Base-by-base conservation (phyloP, 2,329 filamentous ascomycete genomes). In the Aspergillus hiratsukae region DNA sequence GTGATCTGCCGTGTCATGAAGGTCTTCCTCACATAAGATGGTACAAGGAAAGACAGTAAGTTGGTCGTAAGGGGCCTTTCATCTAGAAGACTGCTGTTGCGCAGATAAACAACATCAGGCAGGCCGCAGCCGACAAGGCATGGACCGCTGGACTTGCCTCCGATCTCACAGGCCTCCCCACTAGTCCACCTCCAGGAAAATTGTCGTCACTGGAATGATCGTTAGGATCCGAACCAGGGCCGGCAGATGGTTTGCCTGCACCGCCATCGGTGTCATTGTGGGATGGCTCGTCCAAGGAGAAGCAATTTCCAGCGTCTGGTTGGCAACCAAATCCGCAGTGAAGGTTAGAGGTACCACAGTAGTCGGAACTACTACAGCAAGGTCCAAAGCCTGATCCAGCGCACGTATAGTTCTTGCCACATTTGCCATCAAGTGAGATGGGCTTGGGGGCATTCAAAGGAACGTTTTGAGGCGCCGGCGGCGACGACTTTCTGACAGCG, bases 241-340 rank as follows among this genome's bases (percentile, higher is more conserved):
- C 5, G 43, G 43, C 6, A 3, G 11, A 14, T 17, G 43, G 57
- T 8, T 65, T 61, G 58, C 58, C 7, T 23, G 14, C 27, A 31
- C 40, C 50, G 11, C 45, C 49, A 40, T 27, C 11, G 4, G 43
- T 21, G 43, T 46, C 23, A 23, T 46, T 25, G 43, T 23, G 19
- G 9, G 23, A 23, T 5, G 52, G 55, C 35, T 59, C 54, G 31
- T 25, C 17, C 10, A 31, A 52, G 48, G 41, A 50, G 4, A 64
- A 49, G 37, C 72, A 74, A 48, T 67, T 62, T 6, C 72, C 72
- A 25, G 64, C 61, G 31, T 67, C 58, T 27, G 63, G 57, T 49
- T 67, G 67, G 51, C 72, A 75, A 19, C 70, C 71, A 21, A 29
- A 48, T 23, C 67, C 70, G 48, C 72, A 75, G 56, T 69, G 63